Evolutionary conservation across 1,139 yeast genomes (phyloP).

Genomic region (Nematodospora anomalae): DNA sequence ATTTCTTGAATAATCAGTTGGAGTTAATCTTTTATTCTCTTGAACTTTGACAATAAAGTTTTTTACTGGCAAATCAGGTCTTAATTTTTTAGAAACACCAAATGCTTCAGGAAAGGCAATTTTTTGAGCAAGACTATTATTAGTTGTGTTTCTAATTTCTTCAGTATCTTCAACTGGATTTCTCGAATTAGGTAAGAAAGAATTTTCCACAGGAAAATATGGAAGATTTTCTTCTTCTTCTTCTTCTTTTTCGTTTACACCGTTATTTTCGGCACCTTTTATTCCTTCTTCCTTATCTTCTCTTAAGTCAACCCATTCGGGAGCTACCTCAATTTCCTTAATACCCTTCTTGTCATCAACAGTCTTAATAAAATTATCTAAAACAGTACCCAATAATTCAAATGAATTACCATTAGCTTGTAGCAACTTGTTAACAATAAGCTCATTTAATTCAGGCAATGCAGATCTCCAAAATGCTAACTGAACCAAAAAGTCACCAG

Average conservation of each 20-base stretch:
- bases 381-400: slow-evolving; percentile 80
- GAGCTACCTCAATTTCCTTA: slow-evolving; percentile 42
- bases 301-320: slow-evolving; percentile 43
- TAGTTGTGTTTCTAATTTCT: slow-evolving; percentile 41
- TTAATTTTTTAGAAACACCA: slow-evolving; percentile 52
- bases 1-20: slow-evolving; percentile 84
- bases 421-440: slow-evolving; percentile 74
- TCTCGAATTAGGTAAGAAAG: slow-evolving; percentile 62
- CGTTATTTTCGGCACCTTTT: slow-evolving; percentile 18
- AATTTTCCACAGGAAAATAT: slow-evolving; percentile 56
- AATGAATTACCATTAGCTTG: slow-evolving; percentile 82
- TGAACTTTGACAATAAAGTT: slow-evolving; percentile 88
- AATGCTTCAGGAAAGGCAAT: slow-evolving; percentile 83
- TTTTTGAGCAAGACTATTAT: slow-evolving; percentile 64
- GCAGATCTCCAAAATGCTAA: slow-evolving; percentile 77
- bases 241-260: slow-evolving; percentile 23
- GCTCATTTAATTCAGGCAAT: slow-evolving; percentile 61
- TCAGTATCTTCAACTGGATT: slow-evolving; percentile 25
- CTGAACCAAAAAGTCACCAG: slow-evolving; percentile 73
- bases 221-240: slow-evolving; percentile 40
- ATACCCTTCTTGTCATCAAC: slow-evolving; percentile 50
- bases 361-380: slow-evolving; percentile 63
- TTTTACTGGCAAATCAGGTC: slow-evolving; percentile 89
- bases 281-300: slow-evolving; percentile 23
- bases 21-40: slow-evolving; percentile 92